Evolutionary conservation across 805 yeast species (phyloP), one percentile per base, ranked within the genome.

Genomic region (Yamadazyma nakazawae): DNA sequence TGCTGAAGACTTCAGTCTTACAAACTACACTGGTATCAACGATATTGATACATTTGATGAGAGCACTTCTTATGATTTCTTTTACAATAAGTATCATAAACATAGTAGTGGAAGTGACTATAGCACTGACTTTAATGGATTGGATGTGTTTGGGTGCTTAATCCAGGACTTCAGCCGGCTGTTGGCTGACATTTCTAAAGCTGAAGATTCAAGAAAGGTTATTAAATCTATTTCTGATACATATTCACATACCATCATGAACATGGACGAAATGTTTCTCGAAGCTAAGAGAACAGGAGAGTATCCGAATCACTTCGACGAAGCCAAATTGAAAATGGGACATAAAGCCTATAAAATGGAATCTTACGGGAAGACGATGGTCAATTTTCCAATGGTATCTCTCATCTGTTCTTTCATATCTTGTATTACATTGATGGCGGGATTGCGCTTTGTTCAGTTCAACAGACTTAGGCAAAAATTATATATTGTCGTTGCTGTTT

Each of bases 81-180:
- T 71, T 55, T 68, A 67, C 43, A 58, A 69, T 40, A 81, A 83
- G 1, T 80, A 72, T 59, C 78, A 84, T 56, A 72, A 79, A 26
- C 44, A 57, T 4, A 69, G 67, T n/a, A 40, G 35, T 16, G 14
- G 14, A 12, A 13, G 11, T 10, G 42, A 49, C n/a, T 46, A 40
- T 35, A 31, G 32, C 19, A 26, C 34, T 3, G 42, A 35, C 17
- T 41, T 35, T 6, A 57, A 61, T 42, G 82, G 81, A 1, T 57
- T 78, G 46, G 82, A 80, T 55, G 53, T 79, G 13, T 60, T 75
- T 8, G 64, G 78, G 7, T 73, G 74, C 12, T 59, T 79, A 13
- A 65, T 79, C 10, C 66, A 73, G 46, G 85, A 80, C 58, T 67
- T 81, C 11, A 81, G 80, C 3, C 62, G 61, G 2, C 80, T 74